Conservation (phyloP, 2,329 filamentous ascomycete species). For the Keithomyces neogunnii region DNA sequence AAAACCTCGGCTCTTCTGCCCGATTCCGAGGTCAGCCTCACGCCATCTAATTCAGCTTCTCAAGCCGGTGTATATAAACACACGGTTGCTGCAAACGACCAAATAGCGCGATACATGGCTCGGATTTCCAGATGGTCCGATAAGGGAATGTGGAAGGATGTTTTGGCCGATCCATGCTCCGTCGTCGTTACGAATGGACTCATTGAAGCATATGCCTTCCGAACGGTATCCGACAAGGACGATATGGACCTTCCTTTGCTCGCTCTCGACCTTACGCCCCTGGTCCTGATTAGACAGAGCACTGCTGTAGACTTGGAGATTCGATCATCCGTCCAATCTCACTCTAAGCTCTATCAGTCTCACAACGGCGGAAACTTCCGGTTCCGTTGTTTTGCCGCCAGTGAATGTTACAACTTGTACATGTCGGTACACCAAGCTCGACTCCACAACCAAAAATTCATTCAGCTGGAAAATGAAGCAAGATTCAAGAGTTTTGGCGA, state of each 20-base stretch:
- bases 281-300: conserved; percentile 83
- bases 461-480: conserved; percentile 55
- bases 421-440: conserved; percentile 79
- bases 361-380: conserved; percentile 71
- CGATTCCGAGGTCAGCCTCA: conserved; percentile 52
- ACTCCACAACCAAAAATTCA: conserved; percentile 88
- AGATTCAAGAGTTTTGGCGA: conserved; percentile 65
- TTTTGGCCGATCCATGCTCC: conserved; percentile 42
- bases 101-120: conserved; percentile 39
- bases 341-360: conserved; percentile 57
- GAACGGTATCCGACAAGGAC: conserved; percentile 17
- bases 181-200: conserved; percentile 50
- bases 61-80: conserved; percentile 55
- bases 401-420: conserved; percentile 78
- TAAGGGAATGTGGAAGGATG: conserved; percentile 52
- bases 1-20: conserved; percentile 24
- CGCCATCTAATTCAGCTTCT: conserved; percentile 75
- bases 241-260: conserved; percentile 40
- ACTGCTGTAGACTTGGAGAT: conserved; percentile 92
- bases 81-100: conserved; percentile 27
- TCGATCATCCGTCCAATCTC: conserved; percentile 68
- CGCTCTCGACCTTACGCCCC: conserved; percentile 79
- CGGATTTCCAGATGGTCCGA: conserved; percentile 56
- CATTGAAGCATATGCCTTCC: conserved; percentile 46
- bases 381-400: conserved; percentile 70